Base-by-base conservation (phyloP, 1,139 yeast species). In the Yueomyces sp. region DNA sequence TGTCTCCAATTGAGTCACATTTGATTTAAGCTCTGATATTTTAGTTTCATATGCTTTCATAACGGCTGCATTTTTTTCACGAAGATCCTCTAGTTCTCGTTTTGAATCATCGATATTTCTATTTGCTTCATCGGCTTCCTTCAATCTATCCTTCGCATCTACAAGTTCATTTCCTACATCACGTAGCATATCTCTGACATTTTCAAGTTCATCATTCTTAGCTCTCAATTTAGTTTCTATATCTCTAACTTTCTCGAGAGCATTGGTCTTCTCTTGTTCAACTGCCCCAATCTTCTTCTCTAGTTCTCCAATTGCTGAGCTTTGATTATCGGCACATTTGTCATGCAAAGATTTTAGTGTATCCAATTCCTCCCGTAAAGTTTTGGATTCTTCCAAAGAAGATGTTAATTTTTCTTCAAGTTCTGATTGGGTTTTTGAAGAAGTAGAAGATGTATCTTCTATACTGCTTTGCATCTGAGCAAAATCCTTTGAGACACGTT, bases 141-240 rank as follows among this genome's bases (percentile, higher is more conserved):
- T 62, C 8, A 55, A 39, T 41, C 52, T 44, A 19, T 57, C 57
- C 44, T 55, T 55, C 26, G 60, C 55, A 30, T 56, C 56, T 9
- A 85, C 93, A 28, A 85, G 66, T 41, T 84, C 93, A 53, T 81
- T 75, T 1, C 95, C 95, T 26, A 86, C 70, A 41, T 75, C 76
- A 50, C 73, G 73, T 41, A 86, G 62, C 82, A 78, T 81, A 45
- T 84, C 95, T 49, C 80, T 72, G 42, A 82, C 68, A 40, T 56
- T 59, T 43, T 64, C 65, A 28, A 66, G 46, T 43, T 62, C 66
- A 8, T 50, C 53, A 33, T 46, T 43, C 41, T 58, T 61, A 26
- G 43, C 41, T 38, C 53, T 56, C 27, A 60, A 30, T 39, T 41
- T 27, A 5, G 44, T 33, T 9, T 44, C 44, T 2, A 47, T 32